phyloP scores from a whole-genome alignment of 2,329 filamentous ascomycete species.

The Raffaelea ambrosiae region DNA sequence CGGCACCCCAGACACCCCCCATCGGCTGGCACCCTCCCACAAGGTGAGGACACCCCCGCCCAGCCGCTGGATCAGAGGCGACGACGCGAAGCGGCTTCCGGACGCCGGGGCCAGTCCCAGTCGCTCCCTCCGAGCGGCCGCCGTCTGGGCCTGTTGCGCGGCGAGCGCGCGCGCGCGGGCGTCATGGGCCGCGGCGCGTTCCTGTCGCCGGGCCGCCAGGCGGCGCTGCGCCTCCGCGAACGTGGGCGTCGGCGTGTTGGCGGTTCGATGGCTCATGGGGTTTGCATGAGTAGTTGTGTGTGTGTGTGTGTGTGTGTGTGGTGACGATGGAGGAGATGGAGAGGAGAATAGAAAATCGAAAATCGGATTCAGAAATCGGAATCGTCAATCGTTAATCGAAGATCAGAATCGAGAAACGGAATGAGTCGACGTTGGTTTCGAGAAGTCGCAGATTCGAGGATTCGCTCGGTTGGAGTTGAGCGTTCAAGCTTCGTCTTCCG shows the following conservation, averaged over 20 bases:
- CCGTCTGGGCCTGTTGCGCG: conserved; percentile 9
- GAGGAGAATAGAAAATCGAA: background rate
- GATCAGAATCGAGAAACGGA: no score
- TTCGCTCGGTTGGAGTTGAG: no score
- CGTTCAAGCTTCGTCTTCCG: no score
- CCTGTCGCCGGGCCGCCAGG: conserved; percentile 69
- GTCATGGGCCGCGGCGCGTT: conserved; percentile 65
- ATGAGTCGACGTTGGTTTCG: no score
- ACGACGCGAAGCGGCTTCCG: no score
- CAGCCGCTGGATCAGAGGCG: background rate
- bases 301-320: no score
- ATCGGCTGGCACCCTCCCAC: background rate
- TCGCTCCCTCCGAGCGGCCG: background rate
- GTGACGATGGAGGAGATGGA: no score
- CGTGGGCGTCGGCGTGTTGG: conserved; percentile 23
- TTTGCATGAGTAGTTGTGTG: no score
- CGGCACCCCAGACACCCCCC: no score
- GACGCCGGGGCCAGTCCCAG: background rate
- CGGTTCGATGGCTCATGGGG: no score
- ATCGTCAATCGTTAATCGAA: no score
- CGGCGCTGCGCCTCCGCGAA: conserved; percentile 88
- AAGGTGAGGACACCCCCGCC: background rate
- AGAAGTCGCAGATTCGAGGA: no score
- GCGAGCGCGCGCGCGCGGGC: conserved; percentile 47
- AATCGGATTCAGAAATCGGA: background rate